A percentile compares a stretch with the other conserved stretches of the same genome.
Conservation (phyloP, 441 rosid species). For the Adansonia madagascariensis region DNA sequence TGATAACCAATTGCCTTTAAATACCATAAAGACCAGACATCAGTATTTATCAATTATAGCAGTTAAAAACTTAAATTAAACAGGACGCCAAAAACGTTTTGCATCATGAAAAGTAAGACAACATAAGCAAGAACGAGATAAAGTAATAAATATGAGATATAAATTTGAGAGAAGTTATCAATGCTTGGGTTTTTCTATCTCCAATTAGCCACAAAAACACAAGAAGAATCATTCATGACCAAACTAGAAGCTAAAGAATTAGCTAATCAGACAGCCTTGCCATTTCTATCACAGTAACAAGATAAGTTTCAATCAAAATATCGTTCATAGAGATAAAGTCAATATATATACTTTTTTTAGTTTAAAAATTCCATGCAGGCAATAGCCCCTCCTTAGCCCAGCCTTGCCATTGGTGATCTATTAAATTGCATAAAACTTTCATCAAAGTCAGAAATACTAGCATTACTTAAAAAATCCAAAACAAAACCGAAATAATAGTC, state of each 20-base stretch:
- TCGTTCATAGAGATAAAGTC: not conserved
- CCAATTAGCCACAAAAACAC: not conserved
- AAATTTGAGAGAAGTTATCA: not conserved
- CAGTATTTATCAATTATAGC: constrained; percentile 26
- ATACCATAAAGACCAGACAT: constrained; percentile 40
- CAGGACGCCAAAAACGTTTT: not conserved
- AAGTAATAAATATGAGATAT: not conserved
- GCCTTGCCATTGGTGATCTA: not conserved
- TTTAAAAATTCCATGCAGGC: not conserved
- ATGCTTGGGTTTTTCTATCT: not conserved
- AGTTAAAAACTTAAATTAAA: not conserved
- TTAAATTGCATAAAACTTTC: not conserved
- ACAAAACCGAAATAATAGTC: not conserved
- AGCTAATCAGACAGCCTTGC: not conserved
- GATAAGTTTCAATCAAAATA: not conserved
- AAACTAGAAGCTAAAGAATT: not conserved
- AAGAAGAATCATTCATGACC: not conserved
- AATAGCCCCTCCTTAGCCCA: not conserved
- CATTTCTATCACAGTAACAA: not conserved
- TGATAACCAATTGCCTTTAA: constrained; percentile 91
- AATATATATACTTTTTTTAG: not conserved
- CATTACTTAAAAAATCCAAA: not conserved
- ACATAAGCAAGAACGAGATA: not conserved
- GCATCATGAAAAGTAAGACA: not conserved
- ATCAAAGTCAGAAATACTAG: not conserved